These are phyloP conservation scores for Tetradesmus obliquus DNA, from an alignment of 139 green algal species.

Conservation along the genomic window DNA sequence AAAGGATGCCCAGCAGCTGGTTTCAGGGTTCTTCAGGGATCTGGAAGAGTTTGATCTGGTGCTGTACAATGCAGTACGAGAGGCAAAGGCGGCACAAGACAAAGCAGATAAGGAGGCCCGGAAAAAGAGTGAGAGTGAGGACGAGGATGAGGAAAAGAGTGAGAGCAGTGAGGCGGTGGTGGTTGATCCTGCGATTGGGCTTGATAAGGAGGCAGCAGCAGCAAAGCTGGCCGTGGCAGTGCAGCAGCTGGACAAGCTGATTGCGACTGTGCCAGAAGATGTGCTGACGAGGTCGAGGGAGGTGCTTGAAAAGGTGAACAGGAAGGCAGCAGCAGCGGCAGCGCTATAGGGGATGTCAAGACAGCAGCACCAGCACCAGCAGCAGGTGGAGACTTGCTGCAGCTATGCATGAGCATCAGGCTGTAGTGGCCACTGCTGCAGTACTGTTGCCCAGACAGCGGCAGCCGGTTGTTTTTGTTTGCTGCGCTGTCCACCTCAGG, in stretches of 20 bases:
- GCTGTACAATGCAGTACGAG: slow-evolving; percentile 46
- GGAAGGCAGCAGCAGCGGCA: background rate
- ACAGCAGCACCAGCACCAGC: no score
- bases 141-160: background rate
- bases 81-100: background rate
- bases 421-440: no score
- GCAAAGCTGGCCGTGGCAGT: slow-evolving; percentile 44
- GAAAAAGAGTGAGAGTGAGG: background rate
- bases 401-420: no score
- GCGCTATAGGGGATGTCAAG: no score
- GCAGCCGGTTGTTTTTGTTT: no score
- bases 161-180: background rate
- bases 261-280: slow-evolving; percentile 54
- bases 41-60: slow-evolving; percentile 56
- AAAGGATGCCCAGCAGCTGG: slow-evolving; percentile 33
- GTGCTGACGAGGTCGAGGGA: slow-evolving; percentile 37
- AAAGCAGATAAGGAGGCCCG: slow-evolving; percentile 2
- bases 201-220: slow-evolving; percentile 42
- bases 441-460: no score
- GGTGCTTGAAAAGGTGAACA: slow-evolving; percentile 45
- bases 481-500: no score
- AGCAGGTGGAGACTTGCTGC: no score
- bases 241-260: slow-evolving; percentile 45
- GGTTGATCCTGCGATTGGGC: background rate
- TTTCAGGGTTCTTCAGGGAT: slow-evolving; percentile 55